These are phyloP conservation scores for Lipomyces mesembrius DNA, from an alignment of 805 yeast genomes.

Conservation along the genomic window DNA sequence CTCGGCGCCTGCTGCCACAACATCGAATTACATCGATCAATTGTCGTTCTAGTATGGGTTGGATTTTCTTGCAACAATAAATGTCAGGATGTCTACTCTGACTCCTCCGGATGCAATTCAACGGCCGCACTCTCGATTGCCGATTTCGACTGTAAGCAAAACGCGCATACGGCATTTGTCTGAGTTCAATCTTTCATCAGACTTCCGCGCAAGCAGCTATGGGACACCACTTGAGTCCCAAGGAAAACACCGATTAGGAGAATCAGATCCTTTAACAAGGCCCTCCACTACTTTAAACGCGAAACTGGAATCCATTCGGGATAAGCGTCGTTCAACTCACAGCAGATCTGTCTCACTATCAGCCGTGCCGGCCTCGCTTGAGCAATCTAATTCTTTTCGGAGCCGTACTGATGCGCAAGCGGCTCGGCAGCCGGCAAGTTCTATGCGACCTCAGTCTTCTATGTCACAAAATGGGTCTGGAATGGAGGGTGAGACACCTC, in stretches of 20 bases:
- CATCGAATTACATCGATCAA: neutral
- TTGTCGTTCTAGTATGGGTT: neutral
- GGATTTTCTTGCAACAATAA: neutral
- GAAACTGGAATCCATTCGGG: constrained; percentile 16
- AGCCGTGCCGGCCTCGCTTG: constrained; percentile 8
- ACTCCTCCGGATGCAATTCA: constrained; percentile 20
- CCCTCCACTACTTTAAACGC: constrained; percentile 21
- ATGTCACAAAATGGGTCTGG: neutral
- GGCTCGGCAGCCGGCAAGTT: neutral
- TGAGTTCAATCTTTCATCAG: neutral
- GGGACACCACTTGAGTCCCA: neutral
- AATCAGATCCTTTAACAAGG: neutral
- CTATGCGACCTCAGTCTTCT: neutral
- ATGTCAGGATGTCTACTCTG: constrained; percentile 4
- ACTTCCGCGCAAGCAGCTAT: neutral
- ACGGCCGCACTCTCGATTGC: constrained; percentile 24
- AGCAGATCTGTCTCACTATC: constrained; percentile 13
- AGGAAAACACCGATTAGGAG: neutral
- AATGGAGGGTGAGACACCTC: neutral
- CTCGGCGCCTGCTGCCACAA: neutral
- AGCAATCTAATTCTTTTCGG: constrained; percentile 9
- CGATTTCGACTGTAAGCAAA: constrained; percentile 11
- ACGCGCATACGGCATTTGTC: constrained; percentile 14
- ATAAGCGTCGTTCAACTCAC: constrained; percentile 7
- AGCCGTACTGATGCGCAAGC: neutral